These are phyloP conservation scores for Chlorella vulgaris DNA, from an alignment of 139 green algal species.

Conservation along the genomic window DNA sequence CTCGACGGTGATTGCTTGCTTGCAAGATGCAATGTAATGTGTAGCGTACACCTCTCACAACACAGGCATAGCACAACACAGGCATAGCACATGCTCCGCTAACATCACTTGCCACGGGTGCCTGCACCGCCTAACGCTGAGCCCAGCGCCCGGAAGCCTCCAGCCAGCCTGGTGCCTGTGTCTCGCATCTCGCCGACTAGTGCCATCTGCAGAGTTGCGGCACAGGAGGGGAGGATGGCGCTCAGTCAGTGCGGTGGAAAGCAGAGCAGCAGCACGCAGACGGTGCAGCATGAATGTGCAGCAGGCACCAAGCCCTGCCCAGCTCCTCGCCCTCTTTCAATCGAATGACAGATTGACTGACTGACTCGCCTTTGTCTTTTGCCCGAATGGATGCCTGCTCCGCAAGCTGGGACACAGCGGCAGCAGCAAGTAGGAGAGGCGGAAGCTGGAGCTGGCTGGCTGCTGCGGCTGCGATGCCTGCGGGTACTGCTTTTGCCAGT, in stretches of 20 bases:
- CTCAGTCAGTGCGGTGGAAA: neutral
- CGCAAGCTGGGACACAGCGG: constrained; percentile 5
- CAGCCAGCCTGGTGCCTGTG: constrained; percentile 4
- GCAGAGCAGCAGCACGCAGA: neutral
- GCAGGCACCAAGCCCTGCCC: neutral
- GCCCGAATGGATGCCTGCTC: neutral
- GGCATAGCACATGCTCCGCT: neutral
- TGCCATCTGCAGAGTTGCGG: constrained; percentile 7
- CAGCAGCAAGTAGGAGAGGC: constrained; percentile 16
- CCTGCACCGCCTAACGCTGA: neutral
- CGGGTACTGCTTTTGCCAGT: constrained; percentile 15
- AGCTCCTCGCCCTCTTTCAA: neutral
- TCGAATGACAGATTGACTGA: neutral
- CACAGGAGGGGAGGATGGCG: neutral
- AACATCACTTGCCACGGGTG: constrained; percentile 5
- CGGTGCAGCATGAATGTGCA: neutral
- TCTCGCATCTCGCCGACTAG: constrained; percentile 31
- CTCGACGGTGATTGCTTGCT: no score
- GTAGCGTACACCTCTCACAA: neutral
- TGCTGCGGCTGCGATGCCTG: neutral
- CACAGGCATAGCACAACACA: neutral
- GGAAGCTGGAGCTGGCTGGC: neutral
- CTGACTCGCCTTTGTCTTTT: neutral
- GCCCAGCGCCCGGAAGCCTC: neutral
- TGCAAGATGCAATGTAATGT: neutral